Evolutionary conservation across 768 basidiomycete species (phyloP), one percentile per base, ranked within the genome.

Genomic region (Gloeophyllum trabeum): DNA sequence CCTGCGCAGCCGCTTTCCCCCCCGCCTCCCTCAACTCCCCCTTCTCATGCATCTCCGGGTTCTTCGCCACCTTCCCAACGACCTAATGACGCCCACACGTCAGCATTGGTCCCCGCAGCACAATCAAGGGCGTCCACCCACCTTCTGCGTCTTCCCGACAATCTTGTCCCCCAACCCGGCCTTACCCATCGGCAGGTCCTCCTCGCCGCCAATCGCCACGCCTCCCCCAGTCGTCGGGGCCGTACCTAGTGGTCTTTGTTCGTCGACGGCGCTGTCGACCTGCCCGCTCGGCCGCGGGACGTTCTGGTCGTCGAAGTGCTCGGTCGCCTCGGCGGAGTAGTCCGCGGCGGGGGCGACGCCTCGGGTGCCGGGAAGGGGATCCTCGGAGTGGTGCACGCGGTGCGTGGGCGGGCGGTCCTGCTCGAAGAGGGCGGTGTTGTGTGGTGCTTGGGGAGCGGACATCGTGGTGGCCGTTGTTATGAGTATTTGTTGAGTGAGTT

Each of bases 81-180:
- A 76, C 57, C 75, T 76, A 36, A 18, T 18, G 4, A 24, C 6
- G 10, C 2, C 32, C 5, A 3, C 20, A 43, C 40, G 38, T 39
- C 24, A n/a, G 16, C 1, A 1, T 24, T 3, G 32, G 16, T 35
- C 5, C 20, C 5, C 16, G 2, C 3, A 12, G 25, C 19, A 3
- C 6, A 21, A 30, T 42, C 28, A 4, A 25, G 16, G 12, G 16
- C 22, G 13, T 13, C 3, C 6, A 44, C 52, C 2, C 12, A 75
- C 77, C 66, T 79, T 69, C 50, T 79, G 64, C 0, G 70, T 63
- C 61, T 79, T 79, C 3, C 78, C 77, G 25, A 76, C 48, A 18
- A 77, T 44, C 56, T 73, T 79, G 57, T 81, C 78, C 5, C 63
- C 55, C 0, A 71, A 16, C 21, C 50, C 63, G 22, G 71, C 63